Evolutionary conservation across 164 flowering plant genomes (phyloP), one percentile per base, ranked within the genome.

Genomic region (Macadamia tetraphylla): DNA sequence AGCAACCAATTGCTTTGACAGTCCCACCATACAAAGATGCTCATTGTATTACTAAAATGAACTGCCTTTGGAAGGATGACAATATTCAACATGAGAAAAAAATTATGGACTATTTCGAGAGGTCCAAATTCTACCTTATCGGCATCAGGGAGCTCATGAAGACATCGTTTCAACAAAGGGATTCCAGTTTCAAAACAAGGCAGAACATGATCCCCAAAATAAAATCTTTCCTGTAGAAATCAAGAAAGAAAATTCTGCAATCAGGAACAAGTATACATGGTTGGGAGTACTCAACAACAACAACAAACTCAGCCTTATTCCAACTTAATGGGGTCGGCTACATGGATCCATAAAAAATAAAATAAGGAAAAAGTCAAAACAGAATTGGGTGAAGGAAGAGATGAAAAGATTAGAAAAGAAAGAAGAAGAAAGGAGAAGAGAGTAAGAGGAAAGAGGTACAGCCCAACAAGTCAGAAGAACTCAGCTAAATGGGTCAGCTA

Each of bases 181-280:
- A 94, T 94, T 30, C 97, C 98, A 64, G 91, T 90, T 76, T 92
- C 97, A 76, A 94, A 92, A 71, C 86, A 80, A 63, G 98, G 98
- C 77, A 94, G 79, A 71, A 94, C 92, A 72, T 87, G 82, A 74
- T 91, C 98, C 31, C 95, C 86, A 70, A 94, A 94, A 72, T 94
- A 94, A 83, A 94, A 94, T 58, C 98, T 86, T 86, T 94, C 98
- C 97, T 94, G 71, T 18, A 29, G 48, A 67, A 51, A 44, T 46
- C 66, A 56, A 67, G 55, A 18, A 52, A 62, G 18, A 23, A n/a
- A 60, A 13, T 40, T 35, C n/a, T 59, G 56, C 31, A 13, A 42
- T 52, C 42, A 71, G 40, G 43, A 66, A 30, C 62, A 66, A 46
- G 4, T 61, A 56, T 12, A 18, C 32, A 61, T 53, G 48, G 46